Base-by-base conservation (phyloP, 345 rosid genomes). In the Lagerstroemia speciosa region DNA sequence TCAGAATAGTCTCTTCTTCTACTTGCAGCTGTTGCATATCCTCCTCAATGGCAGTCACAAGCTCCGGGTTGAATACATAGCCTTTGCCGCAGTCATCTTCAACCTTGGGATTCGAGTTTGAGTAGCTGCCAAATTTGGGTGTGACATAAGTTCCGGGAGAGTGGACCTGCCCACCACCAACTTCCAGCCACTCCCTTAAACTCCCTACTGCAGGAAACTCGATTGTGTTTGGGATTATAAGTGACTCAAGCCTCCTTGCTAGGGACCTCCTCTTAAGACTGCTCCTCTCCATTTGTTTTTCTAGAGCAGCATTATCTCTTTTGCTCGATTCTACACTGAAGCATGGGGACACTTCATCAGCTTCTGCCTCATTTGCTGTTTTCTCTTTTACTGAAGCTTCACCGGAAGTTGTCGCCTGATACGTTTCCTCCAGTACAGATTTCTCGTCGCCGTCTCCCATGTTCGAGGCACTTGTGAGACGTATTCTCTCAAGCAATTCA, bases 11-110 rank as follows among this genome's bases (percentile, higher is more conserved):
- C 60, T 80, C 80, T 55, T 81, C 83, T 64, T 83, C 86, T 37
- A 40, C 82, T 76, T 80, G 77, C 69, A 83, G 80, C 38, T 74
- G 80, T 66, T 74, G 78, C 82, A 80, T 76, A 41, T 77, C 30
- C 68, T 72, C 75, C 66, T 76, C 79, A 12, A 75, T 48, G 58
- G 80, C 76, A 40, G 69, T 80, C 58, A 80, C 77, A 58, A 83
- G 63, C 36, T 80, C 80, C 10, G 79, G 72, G 68, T 66, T 69
- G 72, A 83, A 80, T 62, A 65, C 16, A 7, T 15, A 64, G 40
- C 66, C 64, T n/a, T 71, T 70, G 10, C 14, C 65, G 62, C 69
- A 30, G 32, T 66, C 66, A 1, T 62, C 58, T 40, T 12, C 63
- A 27, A 66, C 32, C 31, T 64, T 43, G 3, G 68, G 62, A 52